Conservation (phyloP, 495 filamentous ascomycete genomes). For the Chaetomium cochliodes region DNA sequence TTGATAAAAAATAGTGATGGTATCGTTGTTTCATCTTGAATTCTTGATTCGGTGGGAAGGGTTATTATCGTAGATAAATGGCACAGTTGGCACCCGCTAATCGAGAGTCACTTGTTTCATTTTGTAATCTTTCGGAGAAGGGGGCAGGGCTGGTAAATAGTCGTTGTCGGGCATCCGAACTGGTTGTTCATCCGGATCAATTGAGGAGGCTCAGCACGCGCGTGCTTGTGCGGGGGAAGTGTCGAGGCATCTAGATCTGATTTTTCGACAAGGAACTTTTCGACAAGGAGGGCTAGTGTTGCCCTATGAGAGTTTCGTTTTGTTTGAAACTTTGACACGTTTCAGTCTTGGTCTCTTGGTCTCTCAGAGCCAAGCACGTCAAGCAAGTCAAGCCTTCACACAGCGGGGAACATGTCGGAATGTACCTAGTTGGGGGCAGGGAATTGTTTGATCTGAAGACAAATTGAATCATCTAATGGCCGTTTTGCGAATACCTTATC, state of each 20-base stretch:
- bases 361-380: background rate
- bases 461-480: background rate
- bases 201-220: no score
- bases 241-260: background rate
- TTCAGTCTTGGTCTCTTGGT: slow-evolving; percentile 6
- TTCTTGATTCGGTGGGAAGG: no score
- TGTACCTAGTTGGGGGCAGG: background rate
- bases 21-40: background rate
- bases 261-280: background rate
- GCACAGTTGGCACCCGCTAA: no score
- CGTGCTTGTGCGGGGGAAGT: no score
- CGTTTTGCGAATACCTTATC: background rate
- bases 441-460: background rate
- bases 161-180: background rate
- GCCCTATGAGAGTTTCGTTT: background rate
- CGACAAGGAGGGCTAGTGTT: background rate
- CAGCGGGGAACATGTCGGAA: background rate
- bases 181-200: no score
- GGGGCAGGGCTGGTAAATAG: no score
- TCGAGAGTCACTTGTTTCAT: no score
- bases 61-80: no score
- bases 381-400: background rate
- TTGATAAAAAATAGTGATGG: no score
- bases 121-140: no score
- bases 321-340: slow-evolving; percentile 2